Conservation (phyloP, 2,329 filamentous ascomycete species). For the Colletotrichum endophyticum region DNA sequence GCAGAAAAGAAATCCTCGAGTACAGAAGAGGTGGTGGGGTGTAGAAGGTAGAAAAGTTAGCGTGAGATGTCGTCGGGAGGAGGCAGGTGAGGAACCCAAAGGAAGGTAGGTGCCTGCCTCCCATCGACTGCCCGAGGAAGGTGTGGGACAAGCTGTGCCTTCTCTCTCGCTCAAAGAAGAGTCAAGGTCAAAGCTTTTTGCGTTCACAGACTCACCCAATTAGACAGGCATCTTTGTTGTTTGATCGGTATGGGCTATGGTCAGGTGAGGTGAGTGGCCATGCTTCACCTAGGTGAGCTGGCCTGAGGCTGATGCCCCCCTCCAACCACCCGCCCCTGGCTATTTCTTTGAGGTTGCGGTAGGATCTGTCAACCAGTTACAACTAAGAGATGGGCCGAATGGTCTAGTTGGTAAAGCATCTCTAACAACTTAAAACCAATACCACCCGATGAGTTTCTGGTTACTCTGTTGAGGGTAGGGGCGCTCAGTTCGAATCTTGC, state of each 20-base stretch:
- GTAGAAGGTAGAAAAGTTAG: not conserved
- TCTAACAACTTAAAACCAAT: not conserved
- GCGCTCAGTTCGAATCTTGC: not conserved
- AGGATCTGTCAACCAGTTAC: not conserved
- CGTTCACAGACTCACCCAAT: not conserved
- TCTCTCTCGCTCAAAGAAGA: not conserved
- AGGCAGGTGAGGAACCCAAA: not conserved
- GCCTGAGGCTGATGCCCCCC: not conserved
- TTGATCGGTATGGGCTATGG: not conserved
- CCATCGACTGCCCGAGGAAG: not conserved
- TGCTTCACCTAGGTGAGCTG: not conserved
- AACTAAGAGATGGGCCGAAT: not conserved
- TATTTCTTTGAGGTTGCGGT: not conserved
- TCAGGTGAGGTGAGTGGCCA: not conserved
- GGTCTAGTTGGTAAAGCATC: not conserved
- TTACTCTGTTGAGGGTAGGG: not conserved
- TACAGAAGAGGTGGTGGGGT: not conserved
- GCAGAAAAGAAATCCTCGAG: not conserved
- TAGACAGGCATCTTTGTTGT: not conserved
- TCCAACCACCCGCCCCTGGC: not conserved
- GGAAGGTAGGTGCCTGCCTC: not conserved
- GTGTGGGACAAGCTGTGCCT: not conserved
- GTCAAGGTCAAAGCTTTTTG: not conserved
- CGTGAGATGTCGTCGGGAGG: not conserved
- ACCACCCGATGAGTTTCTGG: not conserved